Percentiles rank a stretch among this genome's conserved stretches.
Evolutionary conservation across 768 basidiomycete species (phyloP).

Genomic region (Suillus sp.): DNA sequence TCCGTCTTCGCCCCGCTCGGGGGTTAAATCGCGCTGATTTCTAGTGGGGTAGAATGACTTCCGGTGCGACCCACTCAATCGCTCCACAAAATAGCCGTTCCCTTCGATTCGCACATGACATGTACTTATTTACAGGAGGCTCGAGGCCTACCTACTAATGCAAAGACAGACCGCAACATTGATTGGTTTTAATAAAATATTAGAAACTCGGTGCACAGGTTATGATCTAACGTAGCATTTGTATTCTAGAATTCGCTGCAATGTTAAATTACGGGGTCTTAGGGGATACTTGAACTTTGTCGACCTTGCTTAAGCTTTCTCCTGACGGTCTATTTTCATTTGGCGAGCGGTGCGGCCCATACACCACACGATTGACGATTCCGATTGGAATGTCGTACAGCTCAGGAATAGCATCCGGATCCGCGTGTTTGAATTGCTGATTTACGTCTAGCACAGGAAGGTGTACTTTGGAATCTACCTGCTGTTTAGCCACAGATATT

Average conservation of each 20-base stretch:
- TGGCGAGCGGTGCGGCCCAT: slow-evolving; percentile 32
- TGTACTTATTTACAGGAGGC: slow-evolving; percentile 4
- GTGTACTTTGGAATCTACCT: slow-evolving; percentile 58
- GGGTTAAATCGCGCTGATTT: slow-evolving; percentile 7
- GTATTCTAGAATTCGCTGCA: slow-evolving; percentile 4
- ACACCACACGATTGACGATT: slow-evolving; percentile 75
- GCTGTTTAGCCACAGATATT: slow-evolving; percentile 18
- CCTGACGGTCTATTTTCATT: background rate
- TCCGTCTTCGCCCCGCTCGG: slow-evolving; percentile 21
- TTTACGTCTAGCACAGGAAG: slow-evolving; percentile 42
- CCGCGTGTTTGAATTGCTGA: slow-evolving; percentile 53
- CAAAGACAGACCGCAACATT: background rate
- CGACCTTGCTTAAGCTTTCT: background rate
- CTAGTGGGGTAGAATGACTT: slow-evolving; percentile 16
- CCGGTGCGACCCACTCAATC: background rate
- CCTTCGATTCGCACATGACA: background rate
- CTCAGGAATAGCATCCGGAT: slow-evolving; percentile 54
- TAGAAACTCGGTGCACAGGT: background rate
- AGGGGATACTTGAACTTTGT: slow-evolving; percentile 1
- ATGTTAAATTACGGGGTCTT: background rate
- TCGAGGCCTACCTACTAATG: slow-evolving; percentile 4
- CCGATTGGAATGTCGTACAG: slow-evolving; percentile 84
- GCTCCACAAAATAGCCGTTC: slow-evolving; percentile 1
- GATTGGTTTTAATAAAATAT: background rate
- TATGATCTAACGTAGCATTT: background rate